phyloP scores from a whole-genome alignment of 257 asterid species.

The Przewalskia tangutica region DNA sequence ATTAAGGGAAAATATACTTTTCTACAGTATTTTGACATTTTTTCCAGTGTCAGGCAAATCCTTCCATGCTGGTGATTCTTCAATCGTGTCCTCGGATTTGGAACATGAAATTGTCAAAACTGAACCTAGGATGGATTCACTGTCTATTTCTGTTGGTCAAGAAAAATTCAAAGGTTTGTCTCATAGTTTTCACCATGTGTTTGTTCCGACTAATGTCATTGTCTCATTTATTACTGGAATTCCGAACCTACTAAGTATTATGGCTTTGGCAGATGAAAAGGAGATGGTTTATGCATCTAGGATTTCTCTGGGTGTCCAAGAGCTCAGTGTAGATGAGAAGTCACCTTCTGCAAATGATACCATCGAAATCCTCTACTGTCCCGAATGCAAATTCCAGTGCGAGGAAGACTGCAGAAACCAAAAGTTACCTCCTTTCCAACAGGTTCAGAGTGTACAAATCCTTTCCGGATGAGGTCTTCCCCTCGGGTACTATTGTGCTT shows the following conservation, averaged over 20 bases:
- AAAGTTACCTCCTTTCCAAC: constrained; percentile 25
- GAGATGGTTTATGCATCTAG: neutral
- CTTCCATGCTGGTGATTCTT: neutral
- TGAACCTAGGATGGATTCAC: constrained; percentile 8
- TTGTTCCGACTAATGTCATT: neutral
- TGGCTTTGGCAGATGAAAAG: neutral
- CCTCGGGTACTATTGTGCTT: constrained; percentile 25
- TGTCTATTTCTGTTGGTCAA: constrained; percentile 7
- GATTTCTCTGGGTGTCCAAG: neutral
- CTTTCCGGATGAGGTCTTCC: constrained; percentile 26
- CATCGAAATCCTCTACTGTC: neutral
- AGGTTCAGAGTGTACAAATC: constrained; percentile 28
- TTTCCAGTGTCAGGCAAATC: constrained; percentile 17
- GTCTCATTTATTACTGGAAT: neutral
- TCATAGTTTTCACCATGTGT: neutral
- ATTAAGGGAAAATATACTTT: neutral
- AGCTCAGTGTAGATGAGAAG: neutral
- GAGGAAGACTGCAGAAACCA: constrained; percentile 1
- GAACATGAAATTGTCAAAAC: constrained; percentile 1
- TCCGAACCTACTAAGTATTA: neutral
- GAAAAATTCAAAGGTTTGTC: neutral
- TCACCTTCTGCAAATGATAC: neutral
- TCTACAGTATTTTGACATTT: neutral
- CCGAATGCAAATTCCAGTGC: neutral
- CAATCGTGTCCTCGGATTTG: neutral